Evolutionary conservation across 305 asterid genomes (phyloP).

Genomic region (Fraxinus sp.): DNA sequence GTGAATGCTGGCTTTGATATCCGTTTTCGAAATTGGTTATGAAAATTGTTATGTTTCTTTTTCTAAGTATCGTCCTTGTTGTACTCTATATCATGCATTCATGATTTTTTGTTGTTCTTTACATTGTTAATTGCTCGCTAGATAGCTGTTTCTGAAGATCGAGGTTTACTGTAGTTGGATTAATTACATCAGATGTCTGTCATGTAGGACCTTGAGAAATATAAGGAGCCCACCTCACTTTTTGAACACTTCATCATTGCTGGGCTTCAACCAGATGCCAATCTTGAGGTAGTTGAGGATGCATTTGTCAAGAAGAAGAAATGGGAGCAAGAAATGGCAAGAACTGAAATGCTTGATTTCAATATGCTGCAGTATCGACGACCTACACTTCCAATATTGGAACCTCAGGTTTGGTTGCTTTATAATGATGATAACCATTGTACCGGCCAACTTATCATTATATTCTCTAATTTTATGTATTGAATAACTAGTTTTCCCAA

Average conservation of each 20-base stretch:
- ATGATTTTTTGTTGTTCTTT: constrained; percentile 5
- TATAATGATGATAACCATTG: background rate
- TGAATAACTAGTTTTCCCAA: background rate
- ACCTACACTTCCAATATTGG: constrained; percentile 63
- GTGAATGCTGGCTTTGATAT: background rate
- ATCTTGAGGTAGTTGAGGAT: constrained; percentile 78
- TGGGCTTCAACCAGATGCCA: constrained; percentile 87
- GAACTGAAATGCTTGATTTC: constrained; percentile 39
- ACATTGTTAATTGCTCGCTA: constrained; percentile 15
- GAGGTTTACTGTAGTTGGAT: constrained; percentile 12
- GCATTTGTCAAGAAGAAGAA: constrained; percentile 63
- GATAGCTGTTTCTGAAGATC: constrained; percentile 18
- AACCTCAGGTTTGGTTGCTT: constrained; percentile 71
- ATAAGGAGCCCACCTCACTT: constrained; percentile 70
- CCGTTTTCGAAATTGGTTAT: background rate
- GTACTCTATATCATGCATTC: background rate
- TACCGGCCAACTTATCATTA: constrained; percentile 5
- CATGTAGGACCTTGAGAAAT: constrained; percentile 69
- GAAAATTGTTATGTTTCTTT: background rate
- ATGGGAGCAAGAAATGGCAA: constrained; percentile 55
- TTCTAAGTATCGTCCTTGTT: background rate
- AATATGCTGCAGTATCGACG: constrained; percentile 37
- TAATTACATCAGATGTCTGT: constrained; percentile 32
- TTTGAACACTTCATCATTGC: constrained; percentile 81
- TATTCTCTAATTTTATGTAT: constrained; percentile 2